Conservation (phyloP, 805 yeast species). For the Candida broadrunensis region DNA sequence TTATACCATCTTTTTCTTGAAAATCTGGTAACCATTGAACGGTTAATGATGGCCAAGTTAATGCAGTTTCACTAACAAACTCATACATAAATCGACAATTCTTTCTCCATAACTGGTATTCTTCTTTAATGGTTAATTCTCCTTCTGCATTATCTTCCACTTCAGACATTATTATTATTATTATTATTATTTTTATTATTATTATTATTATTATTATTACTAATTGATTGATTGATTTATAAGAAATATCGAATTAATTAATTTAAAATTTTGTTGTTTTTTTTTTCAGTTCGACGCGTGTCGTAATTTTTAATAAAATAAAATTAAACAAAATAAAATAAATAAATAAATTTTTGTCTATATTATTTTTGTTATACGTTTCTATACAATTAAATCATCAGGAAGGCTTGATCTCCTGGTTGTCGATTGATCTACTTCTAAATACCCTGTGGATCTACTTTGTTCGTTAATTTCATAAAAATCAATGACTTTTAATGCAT, state of each 20-base stretch:
- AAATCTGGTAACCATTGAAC: conserved; percentile 69
- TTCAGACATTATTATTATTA: conserved; percentile 2
- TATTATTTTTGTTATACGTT: no score
- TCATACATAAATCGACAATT: conserved; percentile 82
- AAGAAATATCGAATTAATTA: no score
- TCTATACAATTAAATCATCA: conserved; percentile 1
- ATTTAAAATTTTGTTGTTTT: no score
- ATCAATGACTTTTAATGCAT: conserved; percentile 38
- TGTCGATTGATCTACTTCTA: conserved; percentile 8
- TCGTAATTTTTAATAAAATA: no score
- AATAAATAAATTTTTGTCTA: no score
- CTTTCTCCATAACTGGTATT: conserved; percentile 76
- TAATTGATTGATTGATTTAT: no score
- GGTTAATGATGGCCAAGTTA: conserved; percentile 80
- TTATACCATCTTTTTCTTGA: conserved; percentile 20
- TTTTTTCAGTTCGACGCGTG: no score
- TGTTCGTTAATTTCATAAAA: conserved; percentile 20
- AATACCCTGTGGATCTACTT: conserved; percentile 1
- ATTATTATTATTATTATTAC: no score
- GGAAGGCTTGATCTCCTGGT: conserved; percentile 8
- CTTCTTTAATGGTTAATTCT: conserved; percentile 53
- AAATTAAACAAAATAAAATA: no score
- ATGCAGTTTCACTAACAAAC: conserved; percentile 74
- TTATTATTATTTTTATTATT: no score
- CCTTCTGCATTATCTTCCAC: conserved; percentile 16